Evolutionary conservation across 371 early-diverging fungal species (phyloP).

Genomic region (Gilbertella persicaria): DNA sequence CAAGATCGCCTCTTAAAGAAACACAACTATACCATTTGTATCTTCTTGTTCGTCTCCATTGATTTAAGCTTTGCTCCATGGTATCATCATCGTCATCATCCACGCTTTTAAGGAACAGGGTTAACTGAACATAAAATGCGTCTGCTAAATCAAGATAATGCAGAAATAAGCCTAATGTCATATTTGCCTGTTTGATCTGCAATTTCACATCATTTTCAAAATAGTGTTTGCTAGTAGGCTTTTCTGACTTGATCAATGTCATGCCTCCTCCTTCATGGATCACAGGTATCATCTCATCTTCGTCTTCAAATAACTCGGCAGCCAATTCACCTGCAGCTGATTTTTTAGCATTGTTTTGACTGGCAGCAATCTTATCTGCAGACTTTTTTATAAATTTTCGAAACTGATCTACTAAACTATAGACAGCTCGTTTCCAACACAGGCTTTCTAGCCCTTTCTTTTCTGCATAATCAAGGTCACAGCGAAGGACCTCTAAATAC

Average conservation of each 20-base stretch:
- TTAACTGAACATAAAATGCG: constrained; percentile 46
- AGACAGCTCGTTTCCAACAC: constrained; percentile 69
- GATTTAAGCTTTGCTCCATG: constrained; percentile 22
- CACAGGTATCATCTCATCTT: constrained; percentile 4
- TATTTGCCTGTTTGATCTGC: constrained; percentile 6
- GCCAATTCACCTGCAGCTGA: constrained; percentile 6
- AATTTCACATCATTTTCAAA: constrained; percentile 6
- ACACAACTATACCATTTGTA: constrained; percentile 59
- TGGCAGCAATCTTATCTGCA: neutral
- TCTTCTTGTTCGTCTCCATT: constrained; percentile 39
- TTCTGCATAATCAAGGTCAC: constrained; percentile 55
- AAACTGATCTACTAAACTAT: constrained; percentile 62
- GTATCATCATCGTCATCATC: constrained; percentile 17
- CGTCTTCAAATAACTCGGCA: constrained; percentile 5
- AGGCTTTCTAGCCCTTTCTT: constrained; percentile 64
- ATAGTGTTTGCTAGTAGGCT: neutral
- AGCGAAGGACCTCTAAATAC: constrained; percentile 51
- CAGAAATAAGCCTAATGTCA: constrained; percentile 19
- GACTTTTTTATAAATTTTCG: constrained; percentile 48
- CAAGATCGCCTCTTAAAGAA: constrained; percentile 58
- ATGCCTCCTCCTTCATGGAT: constrained; percentile 17
- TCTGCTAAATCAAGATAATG: constrained; percentile 41
- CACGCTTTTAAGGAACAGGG: constrained; percentile 35
- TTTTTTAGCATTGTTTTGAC: neutral
- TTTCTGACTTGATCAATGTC: constrained; percentile 17